Percentiles rank a stretch among this genome's conserved stretches.
phyloP scores from a whole-genome alignment of 2,329 filamentous ascomycete genomes.

The Fusarium fracticaudum region DNA sequence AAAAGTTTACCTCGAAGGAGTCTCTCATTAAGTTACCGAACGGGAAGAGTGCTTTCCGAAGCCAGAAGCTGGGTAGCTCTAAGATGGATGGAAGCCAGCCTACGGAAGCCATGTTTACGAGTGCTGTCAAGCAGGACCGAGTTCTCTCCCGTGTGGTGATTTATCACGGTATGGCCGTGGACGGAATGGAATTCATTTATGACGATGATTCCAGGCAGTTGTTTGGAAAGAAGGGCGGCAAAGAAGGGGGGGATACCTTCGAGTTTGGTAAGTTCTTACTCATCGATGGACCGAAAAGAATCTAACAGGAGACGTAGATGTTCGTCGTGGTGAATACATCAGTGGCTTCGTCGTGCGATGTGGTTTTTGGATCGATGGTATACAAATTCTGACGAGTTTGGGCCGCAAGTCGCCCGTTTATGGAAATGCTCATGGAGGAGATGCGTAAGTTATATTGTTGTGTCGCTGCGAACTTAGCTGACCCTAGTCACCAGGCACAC shows the following conservation, averaged over 20 bases:
- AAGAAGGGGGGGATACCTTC: slow-evolving; percentile 76
- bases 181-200: slow-evolving; percentile 92
- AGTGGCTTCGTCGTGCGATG: slow-evolving; percentile 86
- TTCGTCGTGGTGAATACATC: slow-evolving; percentile 84
- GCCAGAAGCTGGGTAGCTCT: slow-evolving; percentile 77
- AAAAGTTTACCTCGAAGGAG: slow-evolving; percentile 74
- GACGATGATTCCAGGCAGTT: slow-evolving; percentile 86
- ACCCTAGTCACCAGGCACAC: slow-evolving; percentile 70
- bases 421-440: slow-evolving; percentile 82
- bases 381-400: slow-evolving; percentile 88
- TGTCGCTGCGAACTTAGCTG: not conserved
- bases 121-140: slow-evolving; percentile 72
- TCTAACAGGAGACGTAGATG: slow-evolving; percentile 66
- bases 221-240: slow-evolving; percentile 83
- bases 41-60: slow-evolving; percentile 76
- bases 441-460: slow-evolving; percentile 72
- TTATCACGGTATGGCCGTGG: slow-evolving; percentile 79
- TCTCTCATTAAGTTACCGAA: slow-evolving; percentile 78
- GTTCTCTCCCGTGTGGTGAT: slow-evolving; percentile 79
- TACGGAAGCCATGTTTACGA: slow-evolving; percentile 79
- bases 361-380: slow-evolving; percentile 84
- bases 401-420: slow-evolving; percentile 88
- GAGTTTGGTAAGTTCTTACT: slow-evolving; percentile 70
- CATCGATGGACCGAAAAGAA: not conserved
- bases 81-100: slow-evolving; percentile 75